A percentile compares a stretch with the other conserved stretches of the same genome.
Evolutionary conservation across 2,329 filamentous ascomycete species (phyloP).

Genomic region (Pyricularia grisea): DNA sequence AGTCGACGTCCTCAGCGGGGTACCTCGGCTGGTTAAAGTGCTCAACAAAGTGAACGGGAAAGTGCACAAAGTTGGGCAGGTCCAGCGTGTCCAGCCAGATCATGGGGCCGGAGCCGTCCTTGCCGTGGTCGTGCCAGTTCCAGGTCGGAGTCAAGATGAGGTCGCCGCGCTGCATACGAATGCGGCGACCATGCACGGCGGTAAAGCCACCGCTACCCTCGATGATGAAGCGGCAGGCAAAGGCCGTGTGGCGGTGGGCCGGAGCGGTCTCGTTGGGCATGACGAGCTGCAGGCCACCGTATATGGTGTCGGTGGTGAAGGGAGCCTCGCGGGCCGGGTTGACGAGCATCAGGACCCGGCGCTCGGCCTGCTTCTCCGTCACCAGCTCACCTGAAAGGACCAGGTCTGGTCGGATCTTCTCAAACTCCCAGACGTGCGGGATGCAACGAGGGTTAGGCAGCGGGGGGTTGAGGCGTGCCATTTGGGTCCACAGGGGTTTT

Average conservation of each 20-base stretch:
- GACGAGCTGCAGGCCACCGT: constrained; percentile 44
- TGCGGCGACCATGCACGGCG: constrained; percentile 38
- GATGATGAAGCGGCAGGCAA: constrained; percentile 46
- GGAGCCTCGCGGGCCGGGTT: constrained; percentile 30
- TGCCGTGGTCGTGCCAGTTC: constrained; percentile 49
- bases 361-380: constrained; percentile 23
- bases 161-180: constrained; percentile 39
- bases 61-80: constrained; percentile 37
- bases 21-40: constrained; percentile 33
- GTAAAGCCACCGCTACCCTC: constrained; percentile 44
- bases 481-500: constrained; percentile 33
- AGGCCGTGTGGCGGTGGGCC: constrained; percentile 43
- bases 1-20: constrained; percentile 29
- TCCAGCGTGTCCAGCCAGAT: constrained; percentile 49
- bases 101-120: constrained; percentile 40
- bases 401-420: constrained; percentile 21
- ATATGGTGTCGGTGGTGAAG: constrained; percentile 45
- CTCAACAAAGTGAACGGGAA: constrained; percentile 43
- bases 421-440: constrained; percentile 24
- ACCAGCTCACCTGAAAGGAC: constrained; percentile 22
- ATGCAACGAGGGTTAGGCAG: constrained; percentile 28
- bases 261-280: constrained; percentile 42
- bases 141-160: constrained; percentile 45
- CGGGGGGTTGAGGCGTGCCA: constrained; percentile 32
- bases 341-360: constrained; percentile 26